phyloP scores from a whole-genome alignment of 352 stramenopile genomes.

The Globisporangium yorkense region DNA sequence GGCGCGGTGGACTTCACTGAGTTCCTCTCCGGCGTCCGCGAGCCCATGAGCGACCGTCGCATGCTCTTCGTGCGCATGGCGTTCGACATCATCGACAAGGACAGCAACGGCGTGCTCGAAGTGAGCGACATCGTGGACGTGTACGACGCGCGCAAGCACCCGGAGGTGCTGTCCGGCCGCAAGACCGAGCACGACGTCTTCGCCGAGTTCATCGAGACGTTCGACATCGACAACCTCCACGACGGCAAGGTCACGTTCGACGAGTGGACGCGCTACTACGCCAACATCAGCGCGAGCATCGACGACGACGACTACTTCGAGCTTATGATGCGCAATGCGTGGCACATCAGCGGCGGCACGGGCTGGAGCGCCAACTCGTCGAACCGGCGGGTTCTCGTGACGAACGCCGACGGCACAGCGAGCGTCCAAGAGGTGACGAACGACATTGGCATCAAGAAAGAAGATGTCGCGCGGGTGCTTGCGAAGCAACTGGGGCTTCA shows the following conservation, averaged over 20 bases:
- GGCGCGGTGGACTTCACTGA: slow-evolving; percentile 79
- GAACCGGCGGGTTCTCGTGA: slow-evolving; percentile 66
- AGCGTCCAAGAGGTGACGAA: slow-evolving; percentile 44
- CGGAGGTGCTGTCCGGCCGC: slow-evolving; percentile 71
- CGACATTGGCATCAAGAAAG: slow-evolving; percentile 29
- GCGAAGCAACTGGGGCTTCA: slow-evolving; percentile 18
- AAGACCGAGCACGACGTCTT: slow-evolving; percentile 79
- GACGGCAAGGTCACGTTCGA: slow-evolving; percentile 55
- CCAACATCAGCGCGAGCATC: slow-evolving; percentile 82
- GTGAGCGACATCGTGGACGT: slow-evolving; percentile 57
- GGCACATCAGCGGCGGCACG: slow-evolving; percentile 51
- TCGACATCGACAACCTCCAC: slow-evolving; percentile 46
- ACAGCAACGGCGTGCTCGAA: slow-evolving; percentile 68
- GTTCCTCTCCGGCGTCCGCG: slow-evolving; percentile 78
- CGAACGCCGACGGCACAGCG: slow-evolving; percentile 35
- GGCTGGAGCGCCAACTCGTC: slow-evolving; percentile 50
- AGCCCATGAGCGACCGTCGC: slow-evolving; percentile 76
- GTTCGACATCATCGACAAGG: slow-evolving; percentile 84
- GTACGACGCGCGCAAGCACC: slow-evolving; percentile 83
- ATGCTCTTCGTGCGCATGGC: slow-evolving; percentile 79
- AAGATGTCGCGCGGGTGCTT: slow-evolving; percentile 28
- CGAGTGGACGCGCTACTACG: slow-evolving; percentile 85
- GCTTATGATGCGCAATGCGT: slow-evolving; percentile 88
- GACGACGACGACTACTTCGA: slow-evolving; percentile 93
- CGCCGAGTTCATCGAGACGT: slow-evolving; percentile 79